Evolutionary conservation across 164 flowering plant species (phyloP), one percentile per base, ranked within the genome.

Genomic region (Aristolochia contorta): DNA sequence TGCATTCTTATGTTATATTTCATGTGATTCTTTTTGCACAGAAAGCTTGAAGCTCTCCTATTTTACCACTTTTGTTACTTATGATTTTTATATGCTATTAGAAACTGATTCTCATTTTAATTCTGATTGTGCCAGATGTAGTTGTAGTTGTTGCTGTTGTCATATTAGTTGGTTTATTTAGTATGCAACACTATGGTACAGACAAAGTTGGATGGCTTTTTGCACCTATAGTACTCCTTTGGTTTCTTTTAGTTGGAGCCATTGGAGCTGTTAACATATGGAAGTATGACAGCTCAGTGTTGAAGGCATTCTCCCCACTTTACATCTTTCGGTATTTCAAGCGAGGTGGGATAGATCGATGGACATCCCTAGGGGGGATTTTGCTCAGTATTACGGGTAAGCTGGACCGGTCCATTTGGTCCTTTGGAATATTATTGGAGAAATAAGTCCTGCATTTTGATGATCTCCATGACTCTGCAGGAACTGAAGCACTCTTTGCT

Each of bases 401-500:
- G 47, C 32, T 54, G 23, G 16, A 41, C 19, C 48, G 18, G 12
- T 12, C 47, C 12, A 37, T 6, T 37, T 37, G 43, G 43, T 24
- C 18, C 15, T 24, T 14, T 22, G 14, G 16, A 10, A 22, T 9
- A 15, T 27, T 12, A 3, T 56, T 4, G 43, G 3, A 25, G 21
- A 25, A 37, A 33, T 4, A 27, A 32, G 27, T 15, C 21, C 8
- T 16, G 32, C 19, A 24, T 30, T 56, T 27, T 56, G 58, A 56
- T 24, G 6, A n/a, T 24, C 0, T 24, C 16, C 32, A 30, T 56
- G 19, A 32, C 54, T 4, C 64, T 75, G 46, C 89, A 93, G 99
- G 99, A 47, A 93, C 97, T 0, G 99, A 93, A 72, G 97, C 99
- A 37, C 91, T 93, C 46, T 93, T 88, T 79, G 99, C 99, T 0